Percentiles rank a stretch among this genome's conserved stretches.
Conservation (phyloP, 2,329 filamentous ascomycete species). For the Aplosporella prunicola region DNA sequence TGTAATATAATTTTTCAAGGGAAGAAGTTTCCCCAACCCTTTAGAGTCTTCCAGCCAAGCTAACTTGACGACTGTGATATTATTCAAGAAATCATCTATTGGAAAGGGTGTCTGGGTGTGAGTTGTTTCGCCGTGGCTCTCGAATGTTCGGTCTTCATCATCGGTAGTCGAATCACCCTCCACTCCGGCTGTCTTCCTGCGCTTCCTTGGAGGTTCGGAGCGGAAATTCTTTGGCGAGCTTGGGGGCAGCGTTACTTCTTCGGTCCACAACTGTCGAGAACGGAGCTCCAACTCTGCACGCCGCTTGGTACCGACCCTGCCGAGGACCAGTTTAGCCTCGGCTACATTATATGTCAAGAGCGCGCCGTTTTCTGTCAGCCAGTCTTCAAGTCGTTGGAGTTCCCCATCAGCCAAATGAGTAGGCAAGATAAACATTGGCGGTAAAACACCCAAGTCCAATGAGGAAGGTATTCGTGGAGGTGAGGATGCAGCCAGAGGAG, state of each 20-base stretch:
- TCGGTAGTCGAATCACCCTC: slow-evolving; percentile 19
- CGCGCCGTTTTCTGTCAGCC: slow-evolving; percentile 45
- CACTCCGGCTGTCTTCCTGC: slow-evolving; percentile 10
- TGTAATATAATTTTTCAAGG: slow-evolving; percentile 41
- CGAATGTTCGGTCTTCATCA: slow-evolving; percentile 15
- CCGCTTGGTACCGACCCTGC: slow-evolving; percentile 58
- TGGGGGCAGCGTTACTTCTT: slow-evolving; percentile 32
- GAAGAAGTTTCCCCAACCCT: slow-evolving; percentile 32
- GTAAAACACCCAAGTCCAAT: slow-evolving; percentile 39
- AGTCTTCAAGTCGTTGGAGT: slow-evolving; percentile 54
- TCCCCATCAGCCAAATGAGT: slow-evolving; percentile 58
- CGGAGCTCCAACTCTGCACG: slow-evolving; percentile 72
- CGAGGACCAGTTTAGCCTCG: slow-evolving; percentile 66
- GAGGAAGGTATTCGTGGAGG: slow-evolving; percentile 8
- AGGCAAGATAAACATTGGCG: slow-evolving; percentile 63
- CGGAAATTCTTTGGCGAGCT: too few relatives aligned
- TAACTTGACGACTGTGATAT: slow-evolving; percentile 42
- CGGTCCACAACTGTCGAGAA: slow-evolving; percentile 51
- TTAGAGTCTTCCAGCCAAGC: slow-evolving; percentile 46
- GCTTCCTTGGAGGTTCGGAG: slow-evolving; percentile 12
- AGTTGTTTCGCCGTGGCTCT: slow-evolving; percentile 17
- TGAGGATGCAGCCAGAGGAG: not conserved
- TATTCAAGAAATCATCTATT: slow-evolving; percentile 12
- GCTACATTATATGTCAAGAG: slow-evolving; percentile 60
- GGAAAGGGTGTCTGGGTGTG: not conserved